Conservation (phyloP, 1,284 basidiomycete genomes). For the Xerocomus nothofagi region DNA sequence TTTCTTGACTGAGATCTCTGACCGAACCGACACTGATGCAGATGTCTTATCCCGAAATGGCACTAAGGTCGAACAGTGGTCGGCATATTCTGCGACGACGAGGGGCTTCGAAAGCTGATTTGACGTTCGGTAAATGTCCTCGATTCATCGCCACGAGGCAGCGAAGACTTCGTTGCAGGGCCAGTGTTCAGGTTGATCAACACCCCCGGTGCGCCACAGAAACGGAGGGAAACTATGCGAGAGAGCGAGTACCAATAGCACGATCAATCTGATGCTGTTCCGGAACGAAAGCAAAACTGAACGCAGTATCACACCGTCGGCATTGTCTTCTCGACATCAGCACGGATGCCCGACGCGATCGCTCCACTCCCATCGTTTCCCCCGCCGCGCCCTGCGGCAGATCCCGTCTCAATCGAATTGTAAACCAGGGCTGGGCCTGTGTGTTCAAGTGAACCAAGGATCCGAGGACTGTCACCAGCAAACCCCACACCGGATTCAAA, state of each 20-base stretch:
- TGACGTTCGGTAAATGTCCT: too few species aligned
- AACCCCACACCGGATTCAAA: constrained; percentile 40
- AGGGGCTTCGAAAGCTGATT: too few species aligned
- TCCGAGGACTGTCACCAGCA: constrained; percentile 35
- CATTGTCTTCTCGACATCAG: constrained; percentile 66
- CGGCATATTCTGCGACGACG: too few species aligned
- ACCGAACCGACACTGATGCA: too few species aligned
- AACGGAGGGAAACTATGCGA: constrained; percentile 20
- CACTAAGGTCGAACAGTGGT: too few species aligned
- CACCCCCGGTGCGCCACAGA: constrained; percentile 8
- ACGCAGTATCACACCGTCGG: constrained; percentile 41
- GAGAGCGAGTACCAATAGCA: constrained; percentile 23
- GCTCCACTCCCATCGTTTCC: constrained; percentile 34
- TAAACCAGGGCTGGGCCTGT: constrained; percentile 55
- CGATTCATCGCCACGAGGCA: too few species aligned
- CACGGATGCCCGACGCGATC: constrained; percentile 52
- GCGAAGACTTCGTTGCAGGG: too few species aligned
- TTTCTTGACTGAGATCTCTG: too few species aligned
- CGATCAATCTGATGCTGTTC: constrained; percentile 30
- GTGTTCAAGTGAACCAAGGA: constrained; percentile 32
- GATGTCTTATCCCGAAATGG: too few species aligned
- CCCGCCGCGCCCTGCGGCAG: constrained; percentile 36
- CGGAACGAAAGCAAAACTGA: constrained; percentile 19
- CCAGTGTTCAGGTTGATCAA: too few species aligned
- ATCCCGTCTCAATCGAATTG: constrained; percentile 50